These are phyloP conservation scores for Colletotrichum melonis DNA, from an alignment of 2,329 filamentous ascomycete genomes.

Conservation along the genomic window DNA sequence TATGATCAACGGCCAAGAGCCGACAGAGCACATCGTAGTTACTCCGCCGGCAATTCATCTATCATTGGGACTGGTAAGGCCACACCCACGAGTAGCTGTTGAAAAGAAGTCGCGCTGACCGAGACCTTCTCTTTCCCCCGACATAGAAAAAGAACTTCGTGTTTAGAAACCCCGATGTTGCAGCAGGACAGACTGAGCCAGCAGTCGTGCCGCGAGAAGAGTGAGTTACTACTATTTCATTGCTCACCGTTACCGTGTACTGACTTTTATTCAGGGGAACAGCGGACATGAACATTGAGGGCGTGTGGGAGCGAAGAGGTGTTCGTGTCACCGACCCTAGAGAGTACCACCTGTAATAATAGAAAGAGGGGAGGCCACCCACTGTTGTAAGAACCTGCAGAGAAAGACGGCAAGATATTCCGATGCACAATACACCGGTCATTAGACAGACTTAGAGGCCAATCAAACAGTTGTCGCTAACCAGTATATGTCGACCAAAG, in stretches of 20 bases:
- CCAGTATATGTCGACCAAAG: no score
- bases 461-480: no score
- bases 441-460: no score
- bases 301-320: slow-evolving; percentile 14
- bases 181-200: slow-evolving; percentile 17
- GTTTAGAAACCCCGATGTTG: slow-evolving; percentile 7
- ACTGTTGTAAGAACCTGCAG: no score
- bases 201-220: slow-evolving; percentile 5
- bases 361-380: no score
- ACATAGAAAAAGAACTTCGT: slow-evolving; percentile 10
- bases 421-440: no score
- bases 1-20: slow-evolving; percentile 46
- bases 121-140: neutral
- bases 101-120: neutral
- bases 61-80: slow-evolving; percentile 18
- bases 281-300: slow-evolving; percentile 22
- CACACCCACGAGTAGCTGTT: neutral
- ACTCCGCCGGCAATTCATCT: slow-evolving; percentile 17
- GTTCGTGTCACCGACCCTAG: slow-evolving; percentile 7
- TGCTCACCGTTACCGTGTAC: neutral
- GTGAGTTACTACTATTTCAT: neutral
- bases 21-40: slow-evolving; percentile 8
- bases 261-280: neutral
- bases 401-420: no score
- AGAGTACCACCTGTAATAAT: slow-evolving; percentile 13